Base-by-base conservation (phyloP, 2,329 filamentous ascomycete genomes). In the Beauveria varroae region DNA sequence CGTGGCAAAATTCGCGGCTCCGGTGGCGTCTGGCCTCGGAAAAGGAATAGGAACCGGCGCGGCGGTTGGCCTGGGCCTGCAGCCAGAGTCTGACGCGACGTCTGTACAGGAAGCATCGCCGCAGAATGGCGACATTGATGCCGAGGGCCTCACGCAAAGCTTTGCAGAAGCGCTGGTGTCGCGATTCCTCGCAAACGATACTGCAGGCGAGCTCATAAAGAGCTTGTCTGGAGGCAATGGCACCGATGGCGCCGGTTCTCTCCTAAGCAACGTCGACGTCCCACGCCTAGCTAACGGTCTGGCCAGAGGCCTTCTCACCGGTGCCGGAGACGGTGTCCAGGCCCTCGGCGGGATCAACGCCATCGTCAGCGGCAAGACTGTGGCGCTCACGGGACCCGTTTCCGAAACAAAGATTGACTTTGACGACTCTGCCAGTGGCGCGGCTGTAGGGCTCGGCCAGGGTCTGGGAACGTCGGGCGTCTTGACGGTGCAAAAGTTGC, bases 351-450 rank as follows among this genome's bases (percentile, higher is more conserved):
- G 72, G 20, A 60, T 74, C 24, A 62, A 70, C 49, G 68, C 72
- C 8, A 28, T 74, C 18, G 64, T 74, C 55, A 67, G 68, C 34
- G 71, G 71, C 40, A 72, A 64, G 3, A 62, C 70, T 3, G 66
- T 54, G 14, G 60, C 64, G 43, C 68, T 68, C 0, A 37, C 57
- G 1, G 61, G 18, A 5, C n/a, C 63, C 0, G 22, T 69, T 26
- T 62, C 66, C 1, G 67, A 70, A 10, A 67, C 65, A 24, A 69
- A 66, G 22, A 62, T 73, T 6, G 57, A 61, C 4, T 75, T 74
- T 34, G 66, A 76, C 60, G 74, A 76, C 62, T 69, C 71, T 1
- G 63, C 74, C 20, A 68, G 67, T 18, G 74, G 74, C 14, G 72
- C 70, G 12, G 71, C 72, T 0, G 67, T 67, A 20, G 73, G 73